Evolutionary conservation across 2,329 filamentous ascomycete genomes (phyloP).

Genomic region (Botryotinia narcissicola): DNA sequence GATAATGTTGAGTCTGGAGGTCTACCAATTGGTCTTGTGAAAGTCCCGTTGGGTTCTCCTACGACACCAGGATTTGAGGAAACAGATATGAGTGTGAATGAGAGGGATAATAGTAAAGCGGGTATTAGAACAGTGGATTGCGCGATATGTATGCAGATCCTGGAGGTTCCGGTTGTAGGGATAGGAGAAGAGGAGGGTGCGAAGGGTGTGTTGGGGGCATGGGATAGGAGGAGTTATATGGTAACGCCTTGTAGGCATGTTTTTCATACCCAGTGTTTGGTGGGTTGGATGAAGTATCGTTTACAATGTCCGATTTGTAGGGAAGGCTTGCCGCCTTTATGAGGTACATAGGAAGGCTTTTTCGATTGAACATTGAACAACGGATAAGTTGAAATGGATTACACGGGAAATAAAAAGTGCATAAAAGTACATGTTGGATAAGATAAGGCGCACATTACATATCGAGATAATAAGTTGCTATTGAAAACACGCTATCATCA

Average conservation of each 20-base stretch:
- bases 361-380: too few species aligned
- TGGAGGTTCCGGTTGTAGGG: slow-evolving; percentile 81
- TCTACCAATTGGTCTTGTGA: slow-evolving; percentile 72
- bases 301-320: slow-evolving; percentile 94
- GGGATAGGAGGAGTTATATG: slow-evolving; percentile 87
- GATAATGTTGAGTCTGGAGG: slow-evolving; percentile 77
- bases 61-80: slow-evolving; percentile 29
- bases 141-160: slow-evolving; percentile 87
- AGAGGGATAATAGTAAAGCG: slow-evolving; percentile 44
- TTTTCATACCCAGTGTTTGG: slow-evolving; percentile 87
- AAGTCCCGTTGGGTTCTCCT: slow-evolving; percentile 27
- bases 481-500: neutral
- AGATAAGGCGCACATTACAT: neutral
- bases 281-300: slow-evolving; percentile 93
- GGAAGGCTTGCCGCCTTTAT: slow-evolving; percentile 83
- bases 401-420: neutral
- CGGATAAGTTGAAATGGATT: too few species aligned
- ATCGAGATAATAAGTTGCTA: neutral
- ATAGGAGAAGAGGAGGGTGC: slow-evolving; percentile 48
- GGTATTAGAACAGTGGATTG: slow-evolving; percentile 70
- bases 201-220: slow-evolving; percentile 61
- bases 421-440: neutral
- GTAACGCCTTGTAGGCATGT: slow-evolving; percentile 95
- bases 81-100: slow-evolving; percentile 24
- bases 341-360: slow-evolving; percentile 33